These are phyloP conservation scores for Tuber calosporum DNA, from an alignment of 495 filamentous ascomycete species.

Conservation along the genomic window DNA sequence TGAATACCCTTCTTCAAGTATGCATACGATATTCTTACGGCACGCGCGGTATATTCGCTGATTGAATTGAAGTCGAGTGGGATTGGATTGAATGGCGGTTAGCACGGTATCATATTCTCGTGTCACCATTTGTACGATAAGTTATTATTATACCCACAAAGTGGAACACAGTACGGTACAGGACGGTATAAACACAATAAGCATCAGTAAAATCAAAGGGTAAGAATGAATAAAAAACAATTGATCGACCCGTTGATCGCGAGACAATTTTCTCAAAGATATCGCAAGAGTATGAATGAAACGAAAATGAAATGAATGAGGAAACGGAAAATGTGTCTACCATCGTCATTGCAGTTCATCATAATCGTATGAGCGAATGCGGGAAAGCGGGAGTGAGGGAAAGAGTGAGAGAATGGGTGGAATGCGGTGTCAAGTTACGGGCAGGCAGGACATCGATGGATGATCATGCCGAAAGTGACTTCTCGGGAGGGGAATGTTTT, in stretches of 20 bases:
- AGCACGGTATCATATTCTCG: background rate
- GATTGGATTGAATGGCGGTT: background rate
- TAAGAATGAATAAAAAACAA: background rate
- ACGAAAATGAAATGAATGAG: background rate
- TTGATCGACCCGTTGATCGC: constrained; percentile 2
- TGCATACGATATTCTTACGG: background rate
- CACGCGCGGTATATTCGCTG: background rate
- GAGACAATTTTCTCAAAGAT: background rate
- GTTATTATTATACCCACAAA: background rate
- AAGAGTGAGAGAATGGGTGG: too few species aligned
- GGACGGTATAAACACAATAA: background rate
- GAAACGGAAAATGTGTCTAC: background rate
- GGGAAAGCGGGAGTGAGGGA: background rate
- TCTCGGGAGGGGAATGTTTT: background rate
- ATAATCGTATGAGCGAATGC: background rate
- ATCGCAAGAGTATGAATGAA: background rate
- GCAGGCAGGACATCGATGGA: background rate
- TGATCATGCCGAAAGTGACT: background rate
- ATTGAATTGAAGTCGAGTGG: background rate
- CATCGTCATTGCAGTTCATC: background rate
- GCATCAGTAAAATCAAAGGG: background rate
- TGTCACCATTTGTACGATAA: background rate
- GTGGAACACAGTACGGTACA: background rate
- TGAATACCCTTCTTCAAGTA: too few species aligned
- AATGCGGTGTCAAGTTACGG: background rate